Evolutionary conservation across 2,329 filamentous ascomycete genomes (phyloP), one percentile per base, ranked within the genome.

Genomic region (Fusarium veterinarium): DNA sequence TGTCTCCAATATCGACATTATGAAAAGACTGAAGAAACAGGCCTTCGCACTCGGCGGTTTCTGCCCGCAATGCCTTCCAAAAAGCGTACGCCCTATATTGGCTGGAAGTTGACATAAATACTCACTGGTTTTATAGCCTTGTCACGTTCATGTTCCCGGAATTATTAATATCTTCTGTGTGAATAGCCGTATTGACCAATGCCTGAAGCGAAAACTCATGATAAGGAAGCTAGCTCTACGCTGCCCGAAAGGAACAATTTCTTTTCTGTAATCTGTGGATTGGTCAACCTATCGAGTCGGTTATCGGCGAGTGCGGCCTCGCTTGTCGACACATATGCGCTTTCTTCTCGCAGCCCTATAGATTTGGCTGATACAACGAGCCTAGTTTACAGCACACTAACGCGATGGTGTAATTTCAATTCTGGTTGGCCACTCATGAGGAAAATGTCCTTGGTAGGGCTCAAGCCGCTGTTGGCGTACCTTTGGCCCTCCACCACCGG

Each of bases 381-480:
- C 48, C 31, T 52, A 28, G 9, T 52, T 38, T 38, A 6, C 23
- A 52, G 31, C 48, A n/a, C 48, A 20, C 48, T 38, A 38, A 52
- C 48, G 48, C 48, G 48, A 14, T 52, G 33, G 33, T 38, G 31
- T 38, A 10, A 38, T 52, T 52, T 52, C 31, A 52, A 14, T 23
- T 38, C 48, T 52, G 17, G 31, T 52, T 52, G 33, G 48, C 33
- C 33, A 28, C 31, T 52, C 33, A 28, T 35, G n/a, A 33, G 17
- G 23, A 52, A 23, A 52, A n/a, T 38, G n/a, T 33, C 51, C 13
- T 41, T 55, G 13, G 25, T 41, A 55, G 51, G 37, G 17, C 51
- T 55, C 51, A 55, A 25, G 51, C 51, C 51, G 51, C 51, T 55
- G 25, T 55, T 55, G 51, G 28, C 25, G 37, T 55, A 55, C 51